Conservation (phyloP, 176 grass and related monocot genomes). For the Oryza nivara region DNA sequence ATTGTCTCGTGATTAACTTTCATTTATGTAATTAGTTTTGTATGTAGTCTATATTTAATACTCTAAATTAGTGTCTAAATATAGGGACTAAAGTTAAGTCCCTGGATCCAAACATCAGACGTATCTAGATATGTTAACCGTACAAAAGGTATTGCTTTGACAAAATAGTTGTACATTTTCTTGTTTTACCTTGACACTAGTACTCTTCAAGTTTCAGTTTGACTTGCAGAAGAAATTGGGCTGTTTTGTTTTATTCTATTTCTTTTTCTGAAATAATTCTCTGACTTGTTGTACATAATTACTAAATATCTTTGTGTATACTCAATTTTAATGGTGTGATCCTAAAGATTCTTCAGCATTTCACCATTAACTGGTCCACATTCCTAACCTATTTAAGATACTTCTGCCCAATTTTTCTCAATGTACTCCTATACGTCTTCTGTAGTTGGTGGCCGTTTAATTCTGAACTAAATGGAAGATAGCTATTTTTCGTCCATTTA, state of each 20-base stretch:
- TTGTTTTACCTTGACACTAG: neutral
- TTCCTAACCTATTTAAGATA: constrained; percentile 2
- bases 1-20: no score
- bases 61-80: no score
- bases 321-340: neutral
- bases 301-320: neutral
- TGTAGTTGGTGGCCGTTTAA: neutral
- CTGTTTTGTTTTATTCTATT: neutral
- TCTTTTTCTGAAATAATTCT: neutral
- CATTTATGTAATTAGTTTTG: no score
- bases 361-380: constrained; percentile 5
- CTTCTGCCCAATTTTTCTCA: neutral
- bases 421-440: neutral
- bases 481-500: neutral
- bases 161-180: neutral
- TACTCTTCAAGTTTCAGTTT: neutral
- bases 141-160: neutral
- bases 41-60: no score
- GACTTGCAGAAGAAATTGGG: neutral
- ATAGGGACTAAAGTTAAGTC: no score
- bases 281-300: neutral
- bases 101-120: neutral
- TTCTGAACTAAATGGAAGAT: neutral
- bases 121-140: neutral
- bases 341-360: neutral